Evolutionary conservation across 306 rosid species (phyloP), one percentile per base, ranked within the genome.

Genomic region (Geum urbanum): DNA sequence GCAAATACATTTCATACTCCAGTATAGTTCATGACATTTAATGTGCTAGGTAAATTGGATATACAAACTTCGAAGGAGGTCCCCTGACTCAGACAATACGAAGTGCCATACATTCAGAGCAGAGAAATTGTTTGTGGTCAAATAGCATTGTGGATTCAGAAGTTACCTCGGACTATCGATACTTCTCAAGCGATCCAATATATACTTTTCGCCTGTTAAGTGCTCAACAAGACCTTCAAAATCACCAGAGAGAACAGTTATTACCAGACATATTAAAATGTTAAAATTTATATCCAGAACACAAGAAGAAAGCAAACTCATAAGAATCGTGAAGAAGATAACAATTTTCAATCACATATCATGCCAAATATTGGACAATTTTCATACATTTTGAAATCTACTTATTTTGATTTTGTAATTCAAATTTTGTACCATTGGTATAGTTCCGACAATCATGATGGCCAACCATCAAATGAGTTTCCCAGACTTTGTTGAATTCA

Each of bases 371-470:
- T 54, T 54, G 35, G 59, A 54, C 9, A 32, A 54, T 19, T 3
- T 18, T 18, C 27, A 22, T 52, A 52, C 4, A 8, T 7, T 52
- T 52, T 18, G 12, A 52, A 52, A 8, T 5, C 2, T 1, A 49
- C 1, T 49, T 14, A 14, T 49, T 18, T 49, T 13, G 18, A 7
- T n/a, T 2, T 12, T 11, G 12, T 19, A 53, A 8, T 19, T 45
- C 13, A 72, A 54, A 10, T 79, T 86, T 20, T n/a, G 16, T 56
- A 90, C 98, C 89, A 24, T 94, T 90, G 65, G 98, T 78, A 72
- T 90, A 90, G 77, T 88, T 72, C 27, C 97, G 88, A 67, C 98
- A 94, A 69, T 94, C 98, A 44, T 94, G 88, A 45, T 19, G 63
- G 35, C 97, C 96, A 49, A 88, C 82, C 78, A 77, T 78, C 84